Base-by-base conservation (phyloP, 2,329 filamentous ascomycete species). In the Magnaporthales sp. region DNA sequence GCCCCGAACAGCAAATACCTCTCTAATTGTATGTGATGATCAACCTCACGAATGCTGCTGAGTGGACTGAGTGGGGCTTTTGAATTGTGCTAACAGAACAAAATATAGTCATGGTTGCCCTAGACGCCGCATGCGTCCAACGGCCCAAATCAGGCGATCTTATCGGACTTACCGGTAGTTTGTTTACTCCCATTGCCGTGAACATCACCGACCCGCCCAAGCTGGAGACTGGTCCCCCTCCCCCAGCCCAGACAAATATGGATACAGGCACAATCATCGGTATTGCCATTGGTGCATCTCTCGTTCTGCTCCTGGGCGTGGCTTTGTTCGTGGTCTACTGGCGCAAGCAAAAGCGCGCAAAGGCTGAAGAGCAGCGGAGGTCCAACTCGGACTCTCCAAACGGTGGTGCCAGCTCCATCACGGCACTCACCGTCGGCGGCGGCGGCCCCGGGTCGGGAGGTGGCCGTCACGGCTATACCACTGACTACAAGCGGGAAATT, bases 231-330 rank as follows among this genome's bases (percentile, higher is more conserved):
- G 63, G 72, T 1, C 70, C 75, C 0, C 68, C 70, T n/a, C 63
- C 24, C 68, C 70, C 4, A 71, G 71, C 10, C 51, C 19, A 29
- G 8, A 62, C 66, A 27, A 66, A 27, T 9, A 78, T 86, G 72
- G 78, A 80, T 0, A 78, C 79, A 0, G 80, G 81, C 2, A 80
- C 81, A n/a, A 83, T 86, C 19, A 81, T 82, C 0, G 84, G 84
- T 22, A 86, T 87, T 62, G 78, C 77, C 0, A 73, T 85, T 0
- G 84, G 81, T 13, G 79, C 77, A 7, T 76, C 76, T 0, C 74
- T 83, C 0, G 71, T 80, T 1, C 72, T 86, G 3, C 38, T 82
- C 6, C 77, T 80, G 0, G 78, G 77, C 2, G 69, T 75, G 0
- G 78, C 73, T 2, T 75, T 87, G 0, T 80, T 86, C 64, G 70